Evolutionary conservation across 2,329 filamentous ascomycete species (phyloP).

Genomic region (Meredithiella fracta): DNA sequence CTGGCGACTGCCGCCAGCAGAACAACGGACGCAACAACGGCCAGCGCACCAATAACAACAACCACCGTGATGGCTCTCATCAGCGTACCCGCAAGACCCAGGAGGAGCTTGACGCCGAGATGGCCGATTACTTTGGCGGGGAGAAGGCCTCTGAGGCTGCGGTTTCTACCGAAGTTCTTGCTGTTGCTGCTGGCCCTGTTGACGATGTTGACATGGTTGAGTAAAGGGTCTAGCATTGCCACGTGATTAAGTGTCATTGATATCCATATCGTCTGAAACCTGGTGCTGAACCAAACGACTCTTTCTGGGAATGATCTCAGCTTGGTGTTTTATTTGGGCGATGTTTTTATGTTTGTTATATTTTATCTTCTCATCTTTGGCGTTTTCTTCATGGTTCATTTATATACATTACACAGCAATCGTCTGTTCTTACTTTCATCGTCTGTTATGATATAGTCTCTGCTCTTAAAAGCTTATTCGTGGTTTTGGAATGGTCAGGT

Average conservation of each 20-base stretch:
- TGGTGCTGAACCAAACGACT: neutral
- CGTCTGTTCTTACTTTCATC: too few relatives aligned
- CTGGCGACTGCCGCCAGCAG: conserved; percentile 31
- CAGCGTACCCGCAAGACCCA: conserved; percentile 67
- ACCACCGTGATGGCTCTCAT: conserved; percentile 22
- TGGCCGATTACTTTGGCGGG: conserved; percentile 76
- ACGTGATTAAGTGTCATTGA: neutral
- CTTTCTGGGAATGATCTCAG: neutral
- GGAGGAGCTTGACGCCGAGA: conserved; percentile 87
- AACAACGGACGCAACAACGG: conserved; percentile 17
- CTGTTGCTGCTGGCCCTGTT: conserved; percentile 16
- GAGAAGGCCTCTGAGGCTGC: conserved; percentile 15
- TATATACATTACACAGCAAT: neutral
- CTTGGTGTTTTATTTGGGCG: too few relatives aligned
- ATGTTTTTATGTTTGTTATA: too few relatives aligned
- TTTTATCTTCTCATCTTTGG: neutral
- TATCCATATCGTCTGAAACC: neutral
- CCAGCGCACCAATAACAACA: conserved; percentile 22
- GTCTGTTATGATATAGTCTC: too few relatives aligned
- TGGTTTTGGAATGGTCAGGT: too few relatives aligned
- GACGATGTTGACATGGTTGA: conserved; percentile 60
- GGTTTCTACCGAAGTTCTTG: conserved; percentile 10
- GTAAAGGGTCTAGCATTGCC: conserved; percentile 21
- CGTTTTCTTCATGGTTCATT: neutral
- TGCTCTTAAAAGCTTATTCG: too few relatives aligned